Evolutionary conservation across 805 yeast genomes (phyloP), one percentile per base, ranked within the genome.

Genomic region (Lipomyces anomalus): DNA sequence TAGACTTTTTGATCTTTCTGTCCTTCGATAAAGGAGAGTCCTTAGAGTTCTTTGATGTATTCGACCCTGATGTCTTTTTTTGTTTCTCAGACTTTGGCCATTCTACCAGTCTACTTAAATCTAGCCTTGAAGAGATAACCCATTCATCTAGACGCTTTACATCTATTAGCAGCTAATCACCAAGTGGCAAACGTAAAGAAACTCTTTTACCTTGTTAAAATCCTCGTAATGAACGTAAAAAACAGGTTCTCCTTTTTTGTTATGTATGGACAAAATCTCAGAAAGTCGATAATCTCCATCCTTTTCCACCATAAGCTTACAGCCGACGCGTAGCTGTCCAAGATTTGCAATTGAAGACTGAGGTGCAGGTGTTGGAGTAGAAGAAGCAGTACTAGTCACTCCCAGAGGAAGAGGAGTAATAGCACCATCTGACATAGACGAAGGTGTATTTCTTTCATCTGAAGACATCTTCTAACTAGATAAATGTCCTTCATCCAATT

Each of bases 141-240:
- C 97, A 90, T 64, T 92, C 98, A 68, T 92, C 99, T 56, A 92
- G 73, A 64, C 99, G 83, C 65, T 53, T 21, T 20, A 20, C 20
- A 42, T n/a, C n/a, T n/a, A n/a, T n/a, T n/a, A n/a, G n/a, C n/a
- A n/a, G n/a, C n/a, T n/a, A n/a, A n/a, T n/a, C n/a, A 44, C 11
- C 37, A 33, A 46, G 18, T 41, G 18, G 18, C 20, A 37, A 22
- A 45, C 18, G 22, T 17, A 52, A 26, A 16, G 21, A 40, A 45
- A 17, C n/a, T n/a, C n/a, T n/a, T n/a, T n/a, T 29, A 53, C 57
- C 57, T 92, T 92, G 70, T 92, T 92, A 71, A 82, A 92, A 56
- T 89, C 95, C 43, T 80, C 86, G 67, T 88, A 92, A 65, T 92
- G 99, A 24, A 92, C 95, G 62, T 92, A 92, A 64, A 82, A 89